phyloP scores from a whole-genome alignment of 1,139 yeast genomes.

The Scheffersomyces insectosa region DNA sequence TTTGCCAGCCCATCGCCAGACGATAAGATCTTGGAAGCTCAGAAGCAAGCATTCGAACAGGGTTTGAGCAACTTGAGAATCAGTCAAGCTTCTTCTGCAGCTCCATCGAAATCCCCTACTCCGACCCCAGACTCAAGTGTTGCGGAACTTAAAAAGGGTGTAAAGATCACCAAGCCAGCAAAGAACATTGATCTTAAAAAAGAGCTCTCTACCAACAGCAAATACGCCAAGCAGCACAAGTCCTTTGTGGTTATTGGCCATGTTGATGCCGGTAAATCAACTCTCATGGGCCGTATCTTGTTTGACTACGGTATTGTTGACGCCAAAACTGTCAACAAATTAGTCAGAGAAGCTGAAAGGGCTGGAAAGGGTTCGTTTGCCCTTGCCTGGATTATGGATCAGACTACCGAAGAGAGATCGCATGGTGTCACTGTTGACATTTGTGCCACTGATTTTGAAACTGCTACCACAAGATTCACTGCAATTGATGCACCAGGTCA shows the following conservation, averaged over 20 bases:
- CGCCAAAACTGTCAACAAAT: constrained; percentile 70
- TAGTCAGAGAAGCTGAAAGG: constrained; percentile 76
- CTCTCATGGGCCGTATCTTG: constrained; percentile 85
- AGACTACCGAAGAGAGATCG: constrained; percentile 84
- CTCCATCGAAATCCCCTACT: constrained; percentile 9
- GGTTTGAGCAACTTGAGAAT: constrained; percentile 33
- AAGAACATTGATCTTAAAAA: constrained; percentile 38
- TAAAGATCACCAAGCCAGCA: constrained; percentile 41
- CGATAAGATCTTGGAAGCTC: constrained; percentile 67
- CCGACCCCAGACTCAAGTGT: neutral
- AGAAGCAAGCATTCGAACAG: constrained; percentile 50
- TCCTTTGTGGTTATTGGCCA: constrained; percentile 92
- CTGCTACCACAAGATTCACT: constrained; percentile 64
- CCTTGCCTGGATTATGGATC: constrained; percentile 97
- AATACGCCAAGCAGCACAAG: constrained; percentile 58
- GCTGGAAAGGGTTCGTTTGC: constrained; percentile 93
- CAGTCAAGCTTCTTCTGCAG: constrained; percentile 9
- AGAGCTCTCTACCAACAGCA: constrained; percentile 37
- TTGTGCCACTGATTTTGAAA: constrained; percentile 81
- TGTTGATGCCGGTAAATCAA: constrained; percentile 97
- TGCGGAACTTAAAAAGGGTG: constrained; percentile 13
- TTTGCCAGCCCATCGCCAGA: constrained; percentile 83
- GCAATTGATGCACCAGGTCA: constrained; percentile 92
- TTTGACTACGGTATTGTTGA: constrained; percentile 83
- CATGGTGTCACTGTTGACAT: constrained; percentile 95